Base-by-base conservation (phyloP, 495 filamentous ascomycete genomes). In the Trichodelitschia bisporula region DNA sequence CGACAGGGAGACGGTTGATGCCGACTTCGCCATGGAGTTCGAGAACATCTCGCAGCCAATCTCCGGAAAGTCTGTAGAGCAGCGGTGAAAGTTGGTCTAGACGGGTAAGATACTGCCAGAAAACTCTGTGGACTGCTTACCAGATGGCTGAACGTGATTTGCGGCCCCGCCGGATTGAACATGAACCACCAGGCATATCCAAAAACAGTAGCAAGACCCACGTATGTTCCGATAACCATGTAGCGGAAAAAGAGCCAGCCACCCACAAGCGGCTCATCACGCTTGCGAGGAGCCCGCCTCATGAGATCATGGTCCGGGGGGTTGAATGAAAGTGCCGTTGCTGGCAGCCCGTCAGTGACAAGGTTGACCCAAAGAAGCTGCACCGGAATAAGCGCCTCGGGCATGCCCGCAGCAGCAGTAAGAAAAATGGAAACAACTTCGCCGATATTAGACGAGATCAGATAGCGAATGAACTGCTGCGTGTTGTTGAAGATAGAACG, bases 161-260 rank as follows among this genome's bases (percentile, higher is more conserved):
- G 72, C 26, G 89, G 89, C 0, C 89, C 89, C 38, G 77, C 74
- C 17, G 70, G 55, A 52, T 95, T 79, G 58, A 77, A 92, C 70
- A 95, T 76, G 59, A 99, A 99, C 79, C 82, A 95, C 89, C 89
- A 99, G 16, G 82, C 84, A 48, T 99, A 99, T 19, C 89, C 89
- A 47, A 76, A 80, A 2, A 99, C 89, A 4, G 89, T 99, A 25
- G 89, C 89, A 19, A 71, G 64, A 41, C 89, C 89, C 32, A 99
- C 89, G 37, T 95, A 99, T 4, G 62, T 75, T 20, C 89, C 89
- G 43, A 99, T 83, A 15, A 95, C 72, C 62, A 99, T 65, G 53
- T 99, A 99, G 21, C 89, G 68, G 64, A 95, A 89, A 56, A 99
- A 84, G 15, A 99, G 56, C 89, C 89, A 99, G 32, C 82, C 77